Base-by-base conservation (phyloP, 441 rosid species). In the Populus hybrid region DNA sequence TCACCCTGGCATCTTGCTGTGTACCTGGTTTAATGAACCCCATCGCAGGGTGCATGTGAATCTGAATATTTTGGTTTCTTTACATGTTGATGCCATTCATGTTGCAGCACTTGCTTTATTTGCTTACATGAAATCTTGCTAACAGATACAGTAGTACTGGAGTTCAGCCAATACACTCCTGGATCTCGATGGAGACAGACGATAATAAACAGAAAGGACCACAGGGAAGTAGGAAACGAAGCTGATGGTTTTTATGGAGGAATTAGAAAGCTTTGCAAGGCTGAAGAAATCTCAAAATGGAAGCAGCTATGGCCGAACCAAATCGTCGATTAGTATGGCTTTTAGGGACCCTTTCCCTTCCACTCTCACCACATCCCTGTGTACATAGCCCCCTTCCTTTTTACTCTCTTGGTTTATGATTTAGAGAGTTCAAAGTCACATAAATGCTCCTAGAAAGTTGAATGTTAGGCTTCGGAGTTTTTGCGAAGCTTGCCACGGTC, bases 241-340 rank as follows among this genome's bases (percentile, higher is more conserved):
- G 87, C 71, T 1, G 82, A 79, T 68, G 98, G 97, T 1, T 94
- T 90, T 67, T 94, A 94, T 75, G 97, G 93, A 21, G 98, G 98
- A 73, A 86, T 94, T 18, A 86, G 93, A 83, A 90, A 90, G 80
- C 80, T 94, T 38, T 79, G 73, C 74, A 79, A 83, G 10, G 82
- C 86, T 35, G 86, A 89, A 42, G 98, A 91, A 79, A 86, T 92
- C 65, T 80, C 91, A 11, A 84, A 71, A 57, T 94, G 98, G 98
- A 91, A 85, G 81, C 70, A 74, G 40, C 83, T 88, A 53, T 86
- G 86, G 91, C 95, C 98, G 2, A 67, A 50, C 0, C 86, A 82
- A 71, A 75, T 77, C 50, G 61, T 82, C 32, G 87, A 85, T 46
- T 89, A 87, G 74, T 14, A n/a, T 30, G 28, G 46, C 11, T 40